Base-by-base conservation (phyloP, 371 early-diverging fungal species). In the Funneliformis caledonium region DNA sequence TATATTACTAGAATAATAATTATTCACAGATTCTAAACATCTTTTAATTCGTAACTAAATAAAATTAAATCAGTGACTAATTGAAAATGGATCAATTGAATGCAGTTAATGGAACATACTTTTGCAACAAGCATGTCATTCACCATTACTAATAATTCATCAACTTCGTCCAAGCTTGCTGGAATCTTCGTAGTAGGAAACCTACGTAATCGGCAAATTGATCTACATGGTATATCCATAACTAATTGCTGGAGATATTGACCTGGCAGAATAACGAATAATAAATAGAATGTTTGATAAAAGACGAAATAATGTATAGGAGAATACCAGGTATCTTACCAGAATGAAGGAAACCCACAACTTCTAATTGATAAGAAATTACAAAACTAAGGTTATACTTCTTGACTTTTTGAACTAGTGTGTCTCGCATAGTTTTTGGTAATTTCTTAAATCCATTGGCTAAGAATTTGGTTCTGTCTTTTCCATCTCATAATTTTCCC, bases 51-150 rank as follows among this genome's bases (percentile, higher is more conserved):
- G n/a, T 12, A 64, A 64, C 77, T 64, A 31, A 64, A 77, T 42
- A 64, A 77, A 61, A 64, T 14, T 42, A 77, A 64, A 77, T 26
- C 59, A 43, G 77, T 77, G n/a, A 62, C 33, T 62, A 64, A 33
- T 22, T n/a, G 59, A 11, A 26, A 77, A 64, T 33, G 31, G 62
- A 26, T 33, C 33, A 31, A 33, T 43, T 77, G 50, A 64, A 33
- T 62, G 10, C 48, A 64, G 37, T 77, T 62, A 42, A 77, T 77
- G 64, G 50, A 78, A 62, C 52, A 65, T 78, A 78, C 79, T 74
- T 78, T 78, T 48, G 56, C 79, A 78, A 78, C 16, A 50, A 78
- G 73, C 16, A 78, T 74, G 6, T 78, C 79, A 74, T 65, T 33
- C 7, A 78, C 59, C 70, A 78, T 78, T 14, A 31, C 7, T 14